These are phyloP conservation scores for Annulohypoxylon moriforme DNA, from an alignment of 495 filamentous ascomycete species.

Conservation along the genomic window DNA sequence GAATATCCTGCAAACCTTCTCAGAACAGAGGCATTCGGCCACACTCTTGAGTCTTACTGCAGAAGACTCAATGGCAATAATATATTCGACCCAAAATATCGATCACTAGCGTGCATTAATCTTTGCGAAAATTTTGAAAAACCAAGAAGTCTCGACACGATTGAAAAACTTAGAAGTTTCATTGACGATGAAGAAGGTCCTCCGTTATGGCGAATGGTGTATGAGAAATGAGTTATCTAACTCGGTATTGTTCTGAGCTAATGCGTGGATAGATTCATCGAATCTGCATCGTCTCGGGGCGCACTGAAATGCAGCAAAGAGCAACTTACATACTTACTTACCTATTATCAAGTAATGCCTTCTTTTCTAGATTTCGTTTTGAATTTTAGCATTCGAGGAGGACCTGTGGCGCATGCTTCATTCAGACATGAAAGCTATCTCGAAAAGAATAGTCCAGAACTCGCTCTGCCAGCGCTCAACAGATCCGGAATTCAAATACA, in stretches of 20 bases:
- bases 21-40: conserved; percentile 27
- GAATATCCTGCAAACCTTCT: conserved; percentile 30
- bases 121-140: conserved; percentile 17
- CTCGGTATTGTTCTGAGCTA: not conserved
- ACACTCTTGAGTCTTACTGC: conserved; percentile 30
- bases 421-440: conserved; percentile 53
- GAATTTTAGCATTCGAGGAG: conserved; percentile 44
- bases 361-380: conserved; percentile 58
- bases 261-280: conserved; percentile 46
- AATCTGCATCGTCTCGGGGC: conserved; percentile 48
- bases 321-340: conserved; percentile 54
- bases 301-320: conserved; percentile 44
- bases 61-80: conserved; percentile 9
- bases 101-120: conserved; percentile 13
- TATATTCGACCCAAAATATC: conserved; percentile 7
- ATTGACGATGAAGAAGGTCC: conserved; percentile 25
- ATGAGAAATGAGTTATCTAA: not conserved
- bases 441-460: conserved; percentile 49
- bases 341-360: conserved; percentile 58
- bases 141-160: not conserved
- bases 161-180: not conserved
- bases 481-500: conserved; percentile 55
- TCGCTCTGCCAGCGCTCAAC: conserved; percentile 51
- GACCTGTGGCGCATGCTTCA: conserved; percentile 28
- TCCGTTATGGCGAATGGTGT: conserved; percentile 26